Evolutionary conservation across 768 basidiomycete genomes (phyloP).

Genomic region (Tricholoma sp.): DNA sequence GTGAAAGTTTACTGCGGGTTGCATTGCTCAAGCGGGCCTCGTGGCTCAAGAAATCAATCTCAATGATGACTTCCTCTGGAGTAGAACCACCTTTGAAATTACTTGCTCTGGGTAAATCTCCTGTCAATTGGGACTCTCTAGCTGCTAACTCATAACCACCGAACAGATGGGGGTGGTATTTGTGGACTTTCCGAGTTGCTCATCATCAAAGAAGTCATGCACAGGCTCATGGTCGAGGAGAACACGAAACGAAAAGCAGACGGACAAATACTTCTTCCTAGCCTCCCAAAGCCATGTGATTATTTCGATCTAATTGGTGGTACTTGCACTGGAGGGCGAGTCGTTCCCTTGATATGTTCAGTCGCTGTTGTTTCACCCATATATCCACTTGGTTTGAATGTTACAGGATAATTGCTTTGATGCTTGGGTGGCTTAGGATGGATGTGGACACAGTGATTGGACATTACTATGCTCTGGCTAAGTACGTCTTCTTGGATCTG

Average conservation of each 20-base stretch:
- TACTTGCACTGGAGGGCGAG: slow-evolving; percentile 21
- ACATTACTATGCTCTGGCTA: slow-evolving; percentile 10
- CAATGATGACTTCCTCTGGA: too few species aligned
- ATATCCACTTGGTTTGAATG: neutral
- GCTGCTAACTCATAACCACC: too few species aligned
- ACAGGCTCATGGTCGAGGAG: neutral
- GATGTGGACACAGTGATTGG: slow-evolving; percentile 15
- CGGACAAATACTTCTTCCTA: neutral
- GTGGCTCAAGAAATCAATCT: too few species aligned
- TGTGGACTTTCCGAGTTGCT: slow-evolving; percentile 2
- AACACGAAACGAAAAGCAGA: neutral
- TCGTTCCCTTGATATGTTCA: neutral
- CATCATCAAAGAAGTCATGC: slow-evolving; percentile 6
- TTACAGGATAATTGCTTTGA: slow-evolving; percentile 16
- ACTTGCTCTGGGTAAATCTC: too few species aligned
- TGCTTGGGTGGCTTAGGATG: slow-evolving; percentile 22
- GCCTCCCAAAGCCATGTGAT: slow-evolving; percentile 14
- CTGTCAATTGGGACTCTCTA: too few species aligned
- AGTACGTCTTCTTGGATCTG: neutral
- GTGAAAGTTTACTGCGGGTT: too few species aligned
- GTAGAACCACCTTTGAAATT: too few species aligned
- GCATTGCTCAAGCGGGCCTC: too few species aligned
- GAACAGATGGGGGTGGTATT: slow-evolving; percentile 7
- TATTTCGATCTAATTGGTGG: slow-evolving; percentile 23
- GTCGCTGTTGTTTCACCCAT: neutral